phyloP scores from a whole-genome alignment of 108 stramenopile species.

The Bacterosira constricta region DNA sequence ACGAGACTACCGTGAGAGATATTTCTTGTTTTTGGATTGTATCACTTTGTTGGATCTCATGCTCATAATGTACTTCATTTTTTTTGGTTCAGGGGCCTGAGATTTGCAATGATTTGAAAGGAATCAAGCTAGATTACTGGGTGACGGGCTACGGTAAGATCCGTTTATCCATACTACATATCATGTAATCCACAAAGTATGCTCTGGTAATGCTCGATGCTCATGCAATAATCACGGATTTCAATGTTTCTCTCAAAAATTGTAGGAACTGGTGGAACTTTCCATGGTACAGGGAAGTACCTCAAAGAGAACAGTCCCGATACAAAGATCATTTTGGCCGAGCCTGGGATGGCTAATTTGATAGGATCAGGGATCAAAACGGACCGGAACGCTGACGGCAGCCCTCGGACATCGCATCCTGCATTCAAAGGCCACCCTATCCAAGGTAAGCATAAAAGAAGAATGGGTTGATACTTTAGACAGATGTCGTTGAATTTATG shows the following conservation, averaged over 20 bases:
- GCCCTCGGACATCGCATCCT: slow-evolving; percentile 53
- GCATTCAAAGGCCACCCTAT: slow-evolving; percentile 52
- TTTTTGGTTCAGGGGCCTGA: slow-evolving; percentile 53
- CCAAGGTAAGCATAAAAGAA: slow-evolving; percentile 47
- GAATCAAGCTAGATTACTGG: slow-evolving; percentile 58
- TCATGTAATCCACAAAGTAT: too few species aligned
- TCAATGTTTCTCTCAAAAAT: neutral
- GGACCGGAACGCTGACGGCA: slow-evolving; percentile 59
- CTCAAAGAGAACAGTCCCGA: slow-evolving; percentile 63
- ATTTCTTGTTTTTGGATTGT: too few species aligned
- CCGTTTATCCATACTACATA: too few species aligned
- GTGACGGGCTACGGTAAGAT: slow-evolving; percentile 50
- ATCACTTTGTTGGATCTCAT: neutral
- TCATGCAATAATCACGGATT: too few species aligned
- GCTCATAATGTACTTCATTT: neutral
- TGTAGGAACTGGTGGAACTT: slow-evolving; percentile 70
- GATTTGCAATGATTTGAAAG: slow-evolving; percentile 62
- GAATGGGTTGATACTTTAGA: neutral
- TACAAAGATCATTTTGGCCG: slow-evolving; percentile 66
- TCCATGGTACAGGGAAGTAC: slow-evolving; percentile 64
- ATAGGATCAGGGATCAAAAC: slow-evolving; percentile 64
- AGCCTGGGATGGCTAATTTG: slow-evolving; percentile 70
- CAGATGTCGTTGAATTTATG: neutral
- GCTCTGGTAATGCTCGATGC: too few species aligned
- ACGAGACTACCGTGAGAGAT: slow-evolving; percentile 53